These are phyloP conservation scores for Pestalotiopsis sp. DNA, from an alignment of 2,329 filamentous ascomycete genomes.

Conservation along the genomic window DNA sequence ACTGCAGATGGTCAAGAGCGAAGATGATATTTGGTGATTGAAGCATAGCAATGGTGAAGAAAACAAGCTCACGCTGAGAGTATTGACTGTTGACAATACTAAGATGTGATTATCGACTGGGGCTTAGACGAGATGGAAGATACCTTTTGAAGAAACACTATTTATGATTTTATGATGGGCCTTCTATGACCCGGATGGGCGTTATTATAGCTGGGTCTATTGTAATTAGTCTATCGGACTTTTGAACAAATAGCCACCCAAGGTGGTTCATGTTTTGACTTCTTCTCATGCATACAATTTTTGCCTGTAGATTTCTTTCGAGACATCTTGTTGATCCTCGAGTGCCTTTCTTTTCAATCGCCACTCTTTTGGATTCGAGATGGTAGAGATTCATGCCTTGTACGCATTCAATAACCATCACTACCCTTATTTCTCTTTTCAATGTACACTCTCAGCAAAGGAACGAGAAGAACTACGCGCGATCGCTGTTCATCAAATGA, in stretches of 20 bases:
- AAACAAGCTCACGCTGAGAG: conserved; percentile 7
- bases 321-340: too few relatives aligned
- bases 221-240: not conserved
- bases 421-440: too few relatives aligned
- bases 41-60: not conserved
- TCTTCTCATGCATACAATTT: not conserved
- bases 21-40: conserved; percentile 65
- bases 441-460: too few relatives aligned
- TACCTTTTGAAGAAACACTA: not conserved
- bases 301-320: too few relatives aligned
- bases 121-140: not conserved
- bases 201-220: not conserved
- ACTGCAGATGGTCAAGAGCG: conserved; percentile 59
- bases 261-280: not conserved
- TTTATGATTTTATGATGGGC: not conserved
- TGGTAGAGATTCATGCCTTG: too few relatives aligned
- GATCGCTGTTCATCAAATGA: too few relatives aligned
- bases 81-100: not conserved
- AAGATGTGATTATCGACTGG: not conserved
- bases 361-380: too few relatives aligned
- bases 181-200: not conserved
- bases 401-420: too few relatives aligned
- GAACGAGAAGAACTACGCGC: too few relatives aligned
- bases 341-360: too few relatives aligned
- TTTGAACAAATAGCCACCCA: not conserved